Evolutionary conservation across 1,284 basidiomycete species (phyloP), one percentile per base, ranked within the genome.

Genomic region (Ganoderma multipileum): DNA sequence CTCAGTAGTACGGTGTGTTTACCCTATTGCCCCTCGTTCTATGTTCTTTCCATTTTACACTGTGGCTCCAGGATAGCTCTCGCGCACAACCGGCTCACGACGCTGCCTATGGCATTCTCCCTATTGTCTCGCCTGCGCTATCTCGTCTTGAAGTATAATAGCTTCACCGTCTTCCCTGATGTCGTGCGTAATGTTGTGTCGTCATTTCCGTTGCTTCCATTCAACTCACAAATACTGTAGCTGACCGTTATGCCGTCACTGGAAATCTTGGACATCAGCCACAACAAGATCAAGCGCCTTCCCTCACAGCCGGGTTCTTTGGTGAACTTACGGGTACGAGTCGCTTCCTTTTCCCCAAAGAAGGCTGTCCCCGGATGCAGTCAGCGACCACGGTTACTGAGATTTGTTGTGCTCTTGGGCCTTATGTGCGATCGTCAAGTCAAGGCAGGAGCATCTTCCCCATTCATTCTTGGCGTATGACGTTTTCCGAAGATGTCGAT

Each of bases 181-280:
- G 94, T 95, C 66, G 96, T 97, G 78, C 42, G 65, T 63, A 47
- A 57, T 65, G 18, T 60, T 18, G 33, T n/a, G 18, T 33, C 39
- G 42, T 44, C 2, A 42, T 63, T 20, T 20, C 16, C 60, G 42
- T 59, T 47, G 12, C 30, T 39, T 60, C 57, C 58, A 39, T 26
- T 50, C 23, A 52, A 23, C 44, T 65, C 36, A 64, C 41, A 39
- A 3, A n/a, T 30, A 14, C 63, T 57, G 42, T 67, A 98, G 96
- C 85, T 98, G 64, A 94, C 93, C 64, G 83, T 90, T 28, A 91
- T 99, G 83, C 90, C 93, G 7, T 91, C 92, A 4, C 86, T 99
- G 70, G 97, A 99, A 81, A 98, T 97, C 67, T 84, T 99, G 70
- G 97, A 99, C 80, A 87, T 99, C 61, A 96, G 95, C 73, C 91